Base-by-base conservation (phyloP, 2,329 filamentous ascomycete genomes). In the Pseudogymnoascus sp. region DNA sequence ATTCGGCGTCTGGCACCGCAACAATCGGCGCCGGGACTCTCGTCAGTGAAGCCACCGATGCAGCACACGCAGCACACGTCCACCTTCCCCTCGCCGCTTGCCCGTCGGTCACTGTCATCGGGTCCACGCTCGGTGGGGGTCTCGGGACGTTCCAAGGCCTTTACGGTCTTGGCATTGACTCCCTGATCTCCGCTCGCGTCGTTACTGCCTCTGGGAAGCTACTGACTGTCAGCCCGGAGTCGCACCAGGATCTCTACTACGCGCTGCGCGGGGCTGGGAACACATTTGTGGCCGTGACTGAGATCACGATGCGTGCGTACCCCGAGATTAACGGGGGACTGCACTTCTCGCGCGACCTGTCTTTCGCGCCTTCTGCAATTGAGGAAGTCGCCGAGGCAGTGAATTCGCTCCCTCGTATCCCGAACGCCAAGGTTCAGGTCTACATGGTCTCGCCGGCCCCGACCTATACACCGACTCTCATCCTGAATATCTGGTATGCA, bases 121-220 rank as follows among this genome's bases (percentile, higher is more conserved):
- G 68, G 0, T 53, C 69, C 11, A 66, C 65, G 3, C 62, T 70
- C 11, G 68, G 68, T 12, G 67, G 68, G 2, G 67, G 68, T 4
- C 84, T 83, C 68, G 84, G 85, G 1, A 80, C 81, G 72, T 73
- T 88, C 14, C 80, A 77, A 26, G 81, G 82, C 0, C 38, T 61
- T 31, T 62, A 70, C 16, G 68, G 70, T 3, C 61, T 70, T 4
- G 66, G 65, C 2, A 66, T 69, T 24, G 69, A 70, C 50, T 70
- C 68, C 41, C 62, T 71, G 1, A 40, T 69, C 4, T 62, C 65
- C 4, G 64, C 65, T 10, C 53, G 67, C 14, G 40, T 67, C 6
- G 66, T 70, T 22, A 64, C 69, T 19, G 67, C 68, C 6, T 60
- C 66, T 65, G 67, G 67, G 4, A 24, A 37, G 4, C 61, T 69